Conservation (phyloP, 2,329 filamentous ascomycete species). For the Penicillium olsonii region DNA sequence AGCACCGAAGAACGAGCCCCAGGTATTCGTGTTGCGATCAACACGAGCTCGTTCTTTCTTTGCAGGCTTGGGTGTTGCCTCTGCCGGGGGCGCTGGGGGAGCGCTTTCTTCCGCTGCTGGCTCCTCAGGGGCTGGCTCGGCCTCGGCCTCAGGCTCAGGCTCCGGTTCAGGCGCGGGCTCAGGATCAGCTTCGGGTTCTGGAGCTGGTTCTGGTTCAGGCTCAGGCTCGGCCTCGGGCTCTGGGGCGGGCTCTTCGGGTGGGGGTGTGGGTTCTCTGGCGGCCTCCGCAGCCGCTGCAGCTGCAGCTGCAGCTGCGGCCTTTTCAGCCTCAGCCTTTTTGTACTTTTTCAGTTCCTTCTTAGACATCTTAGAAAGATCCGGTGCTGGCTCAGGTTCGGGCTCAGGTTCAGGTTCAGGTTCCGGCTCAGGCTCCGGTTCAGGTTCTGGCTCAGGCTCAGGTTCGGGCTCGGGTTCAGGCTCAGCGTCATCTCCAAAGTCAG, state of each 20-base stretch:
- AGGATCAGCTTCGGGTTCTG: slow-evolving; percentile 27
- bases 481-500: slow-evolving; percentile 36
- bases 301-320: slow-evolving; percentile 33
- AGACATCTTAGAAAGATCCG: slow-evolving; percentile 26
- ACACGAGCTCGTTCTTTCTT: slow-evolving; percentile 78
- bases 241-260: slow-evolving; percentile 37
- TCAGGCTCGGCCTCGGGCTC: slow-evolving; percentile 28
- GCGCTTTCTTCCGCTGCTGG: slow-evolving; percentile 31
- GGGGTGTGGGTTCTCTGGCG: slow-evolving; percentile 22
- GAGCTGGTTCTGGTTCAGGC: slow-evolving; percentile 35
- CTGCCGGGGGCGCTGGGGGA: slow-evolving; percentile 54
- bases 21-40: slow-evolving; percentile 68
- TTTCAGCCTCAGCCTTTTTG: slow-evolving; percentile 27
- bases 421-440: slow-evolving; percentile 31
- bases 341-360: slow-evolving; percentile 34
- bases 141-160: slow-evolving; percentile 29
- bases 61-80: slow-evolving; percentile 54
- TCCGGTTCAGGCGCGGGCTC: slow-evolving; percentile 22
- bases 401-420: slow-evolving; percentile 38
- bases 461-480: slow-evolving; percentile 23
- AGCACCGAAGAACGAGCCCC: slow-evolving; percentile 72
- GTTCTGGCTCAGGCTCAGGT: slow-evolving; percentile 21
- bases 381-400: slow-evolving; percentile 20
- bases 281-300: slow-evolving; percentile 22
- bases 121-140: slow-evolving; percentile 34